A percentile compares a stretch with the other conserved stretches of the same genome.
phyloP scores from a whole-genome alignment of 139 green algal genomes.

The Haematococcus sp. region DNA sequence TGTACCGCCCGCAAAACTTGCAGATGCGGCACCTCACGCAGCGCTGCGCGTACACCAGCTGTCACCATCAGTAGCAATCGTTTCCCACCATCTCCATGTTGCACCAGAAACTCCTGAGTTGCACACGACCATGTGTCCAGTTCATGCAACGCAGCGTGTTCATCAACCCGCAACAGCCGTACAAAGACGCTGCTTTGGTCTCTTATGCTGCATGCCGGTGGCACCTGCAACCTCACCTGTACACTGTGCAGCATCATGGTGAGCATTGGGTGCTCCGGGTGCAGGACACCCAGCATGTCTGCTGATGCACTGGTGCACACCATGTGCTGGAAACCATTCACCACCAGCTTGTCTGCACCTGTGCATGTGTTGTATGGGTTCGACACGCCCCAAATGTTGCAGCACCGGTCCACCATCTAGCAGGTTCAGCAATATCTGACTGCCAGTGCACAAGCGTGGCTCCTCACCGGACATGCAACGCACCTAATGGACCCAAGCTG shows the following conservation, averaged over 20 bases:
- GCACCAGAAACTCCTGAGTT: not conserved
- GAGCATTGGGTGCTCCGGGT: not conserved
- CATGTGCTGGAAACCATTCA: not conserved
- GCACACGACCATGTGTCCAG: not conserved
- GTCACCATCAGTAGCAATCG: constrained; percentile 20
- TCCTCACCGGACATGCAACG: not conserved
- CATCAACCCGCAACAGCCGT: no score
- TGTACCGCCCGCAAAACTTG: not conserved
- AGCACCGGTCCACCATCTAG: not conserved
- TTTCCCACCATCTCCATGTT: constrained; percentile 27
- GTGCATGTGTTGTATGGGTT: not conserved
- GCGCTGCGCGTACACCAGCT: not conserved
- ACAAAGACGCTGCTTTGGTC: no score
- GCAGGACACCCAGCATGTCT: constrained; percentile 7
- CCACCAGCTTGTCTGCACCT: constrained; percentile 16
- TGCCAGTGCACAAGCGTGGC: not conserved
- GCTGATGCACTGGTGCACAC: not conserved
- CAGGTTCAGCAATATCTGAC: not conserved
- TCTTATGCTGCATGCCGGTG: no score
- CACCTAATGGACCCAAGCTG: constrained; percentile 13
- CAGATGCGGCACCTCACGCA: constrained; percentile 26
- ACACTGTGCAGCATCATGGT: not conserved
- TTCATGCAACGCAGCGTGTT: not conserved
- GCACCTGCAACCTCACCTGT: not conserved
- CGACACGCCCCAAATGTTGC: no score